Evolutionary conservation across 106 monocot species (phyloP).

Genomic region (Acorus gramineus): DNA sequence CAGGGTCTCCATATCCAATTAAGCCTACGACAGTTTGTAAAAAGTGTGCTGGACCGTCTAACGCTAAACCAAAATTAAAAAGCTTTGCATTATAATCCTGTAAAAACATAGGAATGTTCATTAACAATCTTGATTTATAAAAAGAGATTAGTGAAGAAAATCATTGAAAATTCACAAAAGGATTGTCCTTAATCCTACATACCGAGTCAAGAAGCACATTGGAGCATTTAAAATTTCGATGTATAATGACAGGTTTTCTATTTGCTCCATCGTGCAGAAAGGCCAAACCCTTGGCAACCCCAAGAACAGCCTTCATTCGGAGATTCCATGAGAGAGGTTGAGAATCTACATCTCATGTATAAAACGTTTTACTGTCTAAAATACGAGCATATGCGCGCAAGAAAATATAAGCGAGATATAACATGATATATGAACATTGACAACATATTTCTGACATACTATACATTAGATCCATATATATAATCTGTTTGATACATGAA

Average conservation of each 20-base stretch:
- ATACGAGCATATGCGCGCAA: background rate
- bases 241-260: slow-evolving; percentile 39
- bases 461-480: no score
- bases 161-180: background rate
- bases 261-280: slow-evolving; percentile 59
- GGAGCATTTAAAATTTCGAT: slow-evolving; percentile 92
- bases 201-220: slow-evolving; percentile 74
- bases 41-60: slow-evolving; percentile 68
- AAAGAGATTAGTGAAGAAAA: background rate
- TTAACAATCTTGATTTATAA: background rate
- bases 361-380: no score
- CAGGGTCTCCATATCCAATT: slow-evolving; percentile 42
- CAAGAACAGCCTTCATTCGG: slow-evolving; percentile 73
- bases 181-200: slow-evolving; percentile 5
- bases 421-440: no score
- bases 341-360: slow-evolving; percentile 66
- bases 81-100: slow-evolving; percentile 72
- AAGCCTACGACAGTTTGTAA: slow-evolving; percentile 66
- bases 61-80: slow-evolving; percentile 80
- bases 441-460: no score
- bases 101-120: background rate
- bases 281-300: slow-evolving; percentile 83
- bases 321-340: slow-evolving; percentile 95
- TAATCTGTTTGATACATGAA: no score
- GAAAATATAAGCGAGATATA: no score